A percentile compares a stretch with the other conserved stretches of the same genome.
These are phyloP conservation scores for Aspergillus pseudoterreus DNA, from an alignment of 2,329 filamentous ascomycete species.

Conservation along the genomic window DNA sequence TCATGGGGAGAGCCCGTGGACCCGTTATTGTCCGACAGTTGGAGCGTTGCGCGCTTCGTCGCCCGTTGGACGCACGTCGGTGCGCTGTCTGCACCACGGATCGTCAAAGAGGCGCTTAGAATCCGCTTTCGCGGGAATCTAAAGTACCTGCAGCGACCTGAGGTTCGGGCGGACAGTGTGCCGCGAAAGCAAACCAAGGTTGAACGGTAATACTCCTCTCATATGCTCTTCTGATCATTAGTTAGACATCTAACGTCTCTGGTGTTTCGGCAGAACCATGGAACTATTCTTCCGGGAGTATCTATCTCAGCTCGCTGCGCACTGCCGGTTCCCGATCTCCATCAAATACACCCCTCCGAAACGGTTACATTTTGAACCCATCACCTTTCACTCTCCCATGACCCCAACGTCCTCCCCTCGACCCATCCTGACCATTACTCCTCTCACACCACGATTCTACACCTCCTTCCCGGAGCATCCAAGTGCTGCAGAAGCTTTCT, in stretches of 20 bases:
- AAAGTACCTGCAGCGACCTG: conserved; percentile 8
- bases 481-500: background rate
- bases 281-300: background rate
- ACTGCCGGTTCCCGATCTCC: background rate
- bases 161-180: conserved; percentile 1
- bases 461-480: background rate
- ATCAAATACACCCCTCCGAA: background rate
- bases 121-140: conserved; percentile 11
- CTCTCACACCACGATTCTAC: background rate
- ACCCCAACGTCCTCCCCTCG: background rate
- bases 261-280: background rate
- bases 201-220: conserved; percentile 2
- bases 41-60: conserved; percentile 3
- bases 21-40: background rate
- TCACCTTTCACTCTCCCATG: background rate
- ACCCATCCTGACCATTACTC: background rate
- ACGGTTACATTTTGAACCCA: background rate
- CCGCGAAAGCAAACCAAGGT: conserved; percentile 7
- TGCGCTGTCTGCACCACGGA: conserved; percentile 1
- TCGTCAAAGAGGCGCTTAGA: conserved; percentile 10
- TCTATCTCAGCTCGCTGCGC: background rate
- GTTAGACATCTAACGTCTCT: background rate
- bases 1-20: conserved; percentile 7
- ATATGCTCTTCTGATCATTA: no score
- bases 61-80: conserved; percentile 7